Evolutionary conservation across 129 eudicot species (phyloP).

Genomic region (Escallonia rubra): DNA sequence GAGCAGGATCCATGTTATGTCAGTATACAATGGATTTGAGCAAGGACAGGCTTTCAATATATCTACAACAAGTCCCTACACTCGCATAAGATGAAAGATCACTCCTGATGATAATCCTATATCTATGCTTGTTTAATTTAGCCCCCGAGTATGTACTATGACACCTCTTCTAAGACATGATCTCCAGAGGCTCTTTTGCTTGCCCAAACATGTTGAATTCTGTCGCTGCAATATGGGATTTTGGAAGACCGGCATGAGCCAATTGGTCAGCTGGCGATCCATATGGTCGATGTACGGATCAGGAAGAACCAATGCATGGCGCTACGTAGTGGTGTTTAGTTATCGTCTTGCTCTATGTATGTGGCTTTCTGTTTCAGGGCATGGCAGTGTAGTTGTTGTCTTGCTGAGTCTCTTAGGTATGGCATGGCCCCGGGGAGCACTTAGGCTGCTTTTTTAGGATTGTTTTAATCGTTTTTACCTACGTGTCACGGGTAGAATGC

Average conservation of each 20-base stretch:
- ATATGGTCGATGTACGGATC: slow-evolving; percentile 84
- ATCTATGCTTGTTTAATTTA: background rate
- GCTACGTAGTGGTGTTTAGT: background rate
- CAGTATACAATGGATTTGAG: background rate
- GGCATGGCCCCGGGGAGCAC: too few relatives aligned
- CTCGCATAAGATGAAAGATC: background rate
- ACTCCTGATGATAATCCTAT: background rate
- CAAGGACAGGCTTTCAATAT: background rate
- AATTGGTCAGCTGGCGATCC: slow-evolving; percentile 82
- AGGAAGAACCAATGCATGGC: slow-evolving; percentile 44
- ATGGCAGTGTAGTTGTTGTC: too few relatives aligned
- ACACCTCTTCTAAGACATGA: slow-evolving; percentile 42
- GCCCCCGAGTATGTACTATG: slow-evolving; percentile 14
- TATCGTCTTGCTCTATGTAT: too few relatives aligned
- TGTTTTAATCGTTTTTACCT: too few relatives aligned
- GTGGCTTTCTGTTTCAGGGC: too few relatives aligned
- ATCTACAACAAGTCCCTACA: background rate
- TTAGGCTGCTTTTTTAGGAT: too few relatives aligned
- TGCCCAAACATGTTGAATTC: slow-evolving; percentile 67
- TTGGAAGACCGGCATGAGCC: slow-evolving; percentile 67
- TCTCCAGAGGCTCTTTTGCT: slow-evolving; percentile 81
- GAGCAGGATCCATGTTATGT: background rate
- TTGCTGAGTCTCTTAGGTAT: too few relatives aligned
- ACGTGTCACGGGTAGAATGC: too few relatives aligned
- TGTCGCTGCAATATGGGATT: slow-evolving; percentile 87